Conservation (phyloP, 306 rosid species). For the Lupinus albus region DNA sequence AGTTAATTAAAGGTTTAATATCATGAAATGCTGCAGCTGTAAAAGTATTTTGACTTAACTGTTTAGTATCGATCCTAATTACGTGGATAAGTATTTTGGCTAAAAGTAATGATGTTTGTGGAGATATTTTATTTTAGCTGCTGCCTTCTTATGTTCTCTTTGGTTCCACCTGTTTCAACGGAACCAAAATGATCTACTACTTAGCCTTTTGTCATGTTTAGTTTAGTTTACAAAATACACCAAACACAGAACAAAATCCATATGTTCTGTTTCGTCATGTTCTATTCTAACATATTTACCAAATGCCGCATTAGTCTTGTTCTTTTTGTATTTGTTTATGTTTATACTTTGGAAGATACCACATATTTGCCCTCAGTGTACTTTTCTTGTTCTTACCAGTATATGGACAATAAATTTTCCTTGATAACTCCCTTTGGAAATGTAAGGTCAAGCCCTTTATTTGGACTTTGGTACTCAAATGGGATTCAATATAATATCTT, state of each 20-base stretch:
- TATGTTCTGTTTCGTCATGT: too few relatives aligned
- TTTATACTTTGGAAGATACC: background rate
- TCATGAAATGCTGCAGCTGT: background rate
- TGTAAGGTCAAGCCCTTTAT: background rate
- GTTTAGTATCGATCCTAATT: background rate
- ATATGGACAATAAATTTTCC: background rate
- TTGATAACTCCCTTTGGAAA: background rate
- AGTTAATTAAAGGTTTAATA: background rate
- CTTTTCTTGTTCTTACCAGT: background rate
- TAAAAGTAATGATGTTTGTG: background rate
- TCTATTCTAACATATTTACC: too few relatives aligned
- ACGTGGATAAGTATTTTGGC: conserved; percentile 14
- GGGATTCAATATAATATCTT: background rate
- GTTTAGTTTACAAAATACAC: too few relatives aligned
- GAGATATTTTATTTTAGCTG: background rate
- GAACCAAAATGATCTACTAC: too few relatives aligned
- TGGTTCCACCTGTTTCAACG: too few relatives aligned
- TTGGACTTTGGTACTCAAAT: too few relatives aligned
- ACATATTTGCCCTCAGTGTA: background rate
- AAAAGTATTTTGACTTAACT: conserved; percentile 14
- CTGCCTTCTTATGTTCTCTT: background rate
- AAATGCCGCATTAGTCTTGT: background rate
- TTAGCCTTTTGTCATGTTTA: too few relatives aligned
- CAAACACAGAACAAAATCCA: too few relatives aligned
- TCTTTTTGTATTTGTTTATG: background rate